A percentile compares a stretch with the other conserved stretches of the same genome.
phyloP scores from a whole-genome alignment of 352 stramenopile genomes.

The Phytopythium boreale region DNA sequence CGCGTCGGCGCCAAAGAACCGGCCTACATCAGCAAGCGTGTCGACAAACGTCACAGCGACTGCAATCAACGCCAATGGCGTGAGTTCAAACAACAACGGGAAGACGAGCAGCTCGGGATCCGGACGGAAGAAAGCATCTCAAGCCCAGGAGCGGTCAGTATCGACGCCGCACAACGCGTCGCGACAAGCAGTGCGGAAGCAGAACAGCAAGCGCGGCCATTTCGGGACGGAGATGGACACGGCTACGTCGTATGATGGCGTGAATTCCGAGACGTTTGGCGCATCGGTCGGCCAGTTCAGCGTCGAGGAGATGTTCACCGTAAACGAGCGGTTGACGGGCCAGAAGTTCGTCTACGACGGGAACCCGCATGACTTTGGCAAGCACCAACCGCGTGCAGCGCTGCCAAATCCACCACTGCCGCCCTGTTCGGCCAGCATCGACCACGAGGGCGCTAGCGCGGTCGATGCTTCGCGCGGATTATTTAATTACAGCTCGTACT shows the following conservation, averaged over 20 bases:
- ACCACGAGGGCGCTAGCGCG: too few species aligned
- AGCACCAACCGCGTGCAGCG: constrained; percentile 18
- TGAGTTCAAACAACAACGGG: constrained; percentile 1
- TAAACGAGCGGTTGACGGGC: constrained; percentile 91
- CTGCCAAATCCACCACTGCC: background rate
- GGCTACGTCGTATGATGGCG: constrained; percentile 74
- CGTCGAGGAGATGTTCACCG: constrained; percentile 95
- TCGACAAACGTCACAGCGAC: constrained; percentile 35
- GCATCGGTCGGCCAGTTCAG: constrained; percentile 70
- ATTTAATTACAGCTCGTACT: constrained; percentile 52
- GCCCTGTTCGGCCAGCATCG: background rate
- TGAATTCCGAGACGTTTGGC: constrained; percentile 90
- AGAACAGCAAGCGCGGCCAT: constrained; percentile 46
- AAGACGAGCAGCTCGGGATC: constrained; percentile 32
- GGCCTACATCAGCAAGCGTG: constrained; percentile 34
- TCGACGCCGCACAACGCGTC: constrained; percentile 69
- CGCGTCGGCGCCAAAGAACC: constrained; percentile 73
- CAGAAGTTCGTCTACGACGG: constrained; percentile 94
- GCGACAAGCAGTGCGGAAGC: constrained; percentile 27
- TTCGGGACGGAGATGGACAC: constrained; percentile 85
- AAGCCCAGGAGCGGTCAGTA: constrained; percentile 49
- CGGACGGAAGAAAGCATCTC: constrained; percentile 4
- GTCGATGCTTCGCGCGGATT: constrained; percentile 23
- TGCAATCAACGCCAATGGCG: constrained; percentile 8
- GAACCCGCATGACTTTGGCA: constrained; percentile 94